A percentile compares a stretch with the other conserved stretches of the same genome.
Evolutionary conservation across 2,329 filamentous ascomycete genomes (phyloP).

Genomic region (Calycina herbarum): DNA sequence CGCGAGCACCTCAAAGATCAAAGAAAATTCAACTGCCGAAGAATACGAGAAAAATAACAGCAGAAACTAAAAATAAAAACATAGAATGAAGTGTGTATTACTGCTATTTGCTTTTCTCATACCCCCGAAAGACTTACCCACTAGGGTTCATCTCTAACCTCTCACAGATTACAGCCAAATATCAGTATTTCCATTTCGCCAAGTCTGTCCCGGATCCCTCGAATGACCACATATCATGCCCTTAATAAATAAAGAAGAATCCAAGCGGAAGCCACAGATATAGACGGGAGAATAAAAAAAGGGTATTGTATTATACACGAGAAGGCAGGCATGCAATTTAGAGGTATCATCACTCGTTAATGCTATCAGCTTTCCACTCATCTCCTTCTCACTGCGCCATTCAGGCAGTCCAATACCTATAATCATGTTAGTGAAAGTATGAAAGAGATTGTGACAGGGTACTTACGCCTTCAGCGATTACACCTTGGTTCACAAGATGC

Average conservation of each 20-base stretch:
- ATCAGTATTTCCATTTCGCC: slow-evolving; percentile 9
- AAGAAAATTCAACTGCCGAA: not conserved
- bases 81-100: not conserved
- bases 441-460: not conserved
- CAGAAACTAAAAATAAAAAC: not conserved
- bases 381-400: slow-evolving; percentile 29
- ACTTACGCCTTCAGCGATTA: slow-evolving; percentile 38
- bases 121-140: not conserved
- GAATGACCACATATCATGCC: not conserved
- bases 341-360: slow-evolving; percentile 31
- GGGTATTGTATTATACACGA: slow-evolving; percentile 30
- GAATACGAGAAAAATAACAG: not conserved
- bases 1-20: too few relatives aligned
- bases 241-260: slow-evolving; percentile 21
- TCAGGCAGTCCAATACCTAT: slow-evolving; percentile 35
- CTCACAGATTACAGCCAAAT: slow-evolving; percentile 1
- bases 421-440: slow-evolving; percentile 10
- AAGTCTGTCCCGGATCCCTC: not conserved
- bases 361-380: slow-evolving; percentile 25
- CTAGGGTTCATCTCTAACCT: not conserved
- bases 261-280: slow-evolving; percentile 20
- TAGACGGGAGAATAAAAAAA: slow-evolving; percentile 21
- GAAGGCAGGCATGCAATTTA: slow-evolving; percentile 19
- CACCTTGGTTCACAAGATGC: slow-evolving; percentile 64
- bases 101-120: not conserved